Evolutionary conservation across 345 rosid species (phyloP), one percentile per base, ranked within the genome.

Genomic region (Gynandropsis gynandra): DNA sequence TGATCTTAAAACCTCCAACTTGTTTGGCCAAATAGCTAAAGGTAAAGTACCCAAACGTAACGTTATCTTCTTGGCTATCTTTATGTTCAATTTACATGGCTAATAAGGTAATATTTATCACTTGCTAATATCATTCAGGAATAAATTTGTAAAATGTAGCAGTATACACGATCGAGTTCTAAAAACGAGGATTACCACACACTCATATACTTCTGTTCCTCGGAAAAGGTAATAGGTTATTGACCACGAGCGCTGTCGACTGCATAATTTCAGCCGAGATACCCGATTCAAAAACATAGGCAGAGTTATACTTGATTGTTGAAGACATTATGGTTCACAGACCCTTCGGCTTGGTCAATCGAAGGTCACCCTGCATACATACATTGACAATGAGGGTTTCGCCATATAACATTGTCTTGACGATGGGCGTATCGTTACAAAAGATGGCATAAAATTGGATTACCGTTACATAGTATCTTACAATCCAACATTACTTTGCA

Each of bases 291-390:
- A 1, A 31, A 0, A 11, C 29, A 1, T 4, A 54, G 8, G 39
- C 39, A 0, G 3, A 7, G 2, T 6, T 41, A 0, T 29, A 41
- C 8, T 11, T 27, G 10, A 10, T 12, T 3, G 49, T 54, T 0
- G 42, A 42, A 17, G 48, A 42, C 0, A 0, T 54, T 1, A 54
- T n/a, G 59, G 4, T 54, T 9, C 47, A 54, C 16, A 47, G 47
- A 9, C 58, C 38, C 0, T 54, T 21, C 29, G 58, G 58, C 4
- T 9, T 54, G 4, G 47, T 27, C 5, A 54, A 54, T 8, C 47
- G 10, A 10, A 29, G 3, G 0, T 54, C 58, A 15, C 58, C 50
- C 8, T 55, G 41, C 10, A 55, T 55, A 54, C 59, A 1, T 8
- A 31, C 15, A 29, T 51, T 32, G 37, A 35, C 4, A 51, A 51